Conservation (phyloP, 441 rosid species). For the Croton setiger region DNA sequence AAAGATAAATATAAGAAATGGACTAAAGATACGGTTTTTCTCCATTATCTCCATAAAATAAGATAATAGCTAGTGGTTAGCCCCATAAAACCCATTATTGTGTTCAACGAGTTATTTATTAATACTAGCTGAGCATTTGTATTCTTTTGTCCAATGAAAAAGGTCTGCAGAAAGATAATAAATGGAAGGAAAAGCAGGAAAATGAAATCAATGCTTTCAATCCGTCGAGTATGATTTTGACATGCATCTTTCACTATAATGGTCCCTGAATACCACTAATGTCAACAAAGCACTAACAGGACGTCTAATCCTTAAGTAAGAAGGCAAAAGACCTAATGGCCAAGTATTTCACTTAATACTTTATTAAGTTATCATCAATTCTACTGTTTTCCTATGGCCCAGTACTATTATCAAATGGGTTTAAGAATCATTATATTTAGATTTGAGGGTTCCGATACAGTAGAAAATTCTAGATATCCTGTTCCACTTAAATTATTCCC, state of each 20-base stretch:
- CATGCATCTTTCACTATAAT: constrained; percentile 13
- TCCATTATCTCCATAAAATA: constrained; percentile 13
- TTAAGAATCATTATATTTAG: background rate
- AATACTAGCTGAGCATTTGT: background rate
- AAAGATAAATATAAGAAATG: constrained; percentile 7
- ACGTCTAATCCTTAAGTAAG: constrained; percentile 9
- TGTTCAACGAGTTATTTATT: background rate
- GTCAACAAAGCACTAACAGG: constrained; percentile 17
- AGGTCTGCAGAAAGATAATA: background rate
- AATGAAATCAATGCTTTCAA: constrained; percentile 22
- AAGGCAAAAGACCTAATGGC: constrained; percentile 1
- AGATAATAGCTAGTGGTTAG: constrained; percentile 23
- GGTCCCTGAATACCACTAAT: constrained; percentile 18
- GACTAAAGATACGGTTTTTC: background rate
- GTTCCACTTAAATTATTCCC: constrained; percentile 1
- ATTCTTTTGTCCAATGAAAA: constrained; percentile 15
- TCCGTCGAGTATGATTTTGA: constrained; percentile 24
- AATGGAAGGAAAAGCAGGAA: background rate
- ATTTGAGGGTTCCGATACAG: background rate
- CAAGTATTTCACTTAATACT: background rate
- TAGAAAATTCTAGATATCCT: background rate
- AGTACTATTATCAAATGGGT: constrained; percentile 9
- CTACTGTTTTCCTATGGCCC: constrained; percentile 2
- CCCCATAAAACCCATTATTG: constrained; percentile 20
- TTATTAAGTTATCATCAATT: background rate